Evolutionary conservation across 805 yeast genomes (phyloP).

Genomic region (Lipomyces sp.): DNA sequence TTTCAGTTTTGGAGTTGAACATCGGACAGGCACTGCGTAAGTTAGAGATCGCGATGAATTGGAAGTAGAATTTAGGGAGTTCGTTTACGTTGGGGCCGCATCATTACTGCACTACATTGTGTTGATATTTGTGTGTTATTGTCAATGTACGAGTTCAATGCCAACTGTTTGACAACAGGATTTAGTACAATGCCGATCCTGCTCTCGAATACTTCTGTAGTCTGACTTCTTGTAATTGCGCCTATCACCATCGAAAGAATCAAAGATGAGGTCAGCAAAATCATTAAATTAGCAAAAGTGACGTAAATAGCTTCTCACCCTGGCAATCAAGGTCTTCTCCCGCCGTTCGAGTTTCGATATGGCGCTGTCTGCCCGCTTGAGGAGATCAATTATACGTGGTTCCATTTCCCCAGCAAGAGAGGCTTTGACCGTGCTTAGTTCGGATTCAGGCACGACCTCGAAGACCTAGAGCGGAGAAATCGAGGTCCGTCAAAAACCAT

Average conservation of each 20-base stretch:
- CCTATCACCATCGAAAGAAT: slow-evolving; percentile 11
- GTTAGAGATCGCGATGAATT: slow-evolving; percentile 27
- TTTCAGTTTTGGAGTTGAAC: slow-evolving; percentile 24
- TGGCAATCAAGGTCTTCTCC: slow-evolving; percentile 30
- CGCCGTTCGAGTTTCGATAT: slow-evolving; percentile 32
- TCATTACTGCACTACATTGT: no score
- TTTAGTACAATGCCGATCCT: no score
- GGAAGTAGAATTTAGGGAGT: slow-evolving; percentile 16
- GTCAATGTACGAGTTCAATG: no score
- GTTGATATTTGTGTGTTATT: no score
- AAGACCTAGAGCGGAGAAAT: slow-evolving; percentile 27
- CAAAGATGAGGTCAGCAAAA: background rate
- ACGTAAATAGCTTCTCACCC: slow-evolving; percentile 3
- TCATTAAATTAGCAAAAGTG: background rate
- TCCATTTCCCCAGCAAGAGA: slow-evolving; percentile 33
- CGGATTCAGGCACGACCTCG: slow-evolving; percentile 34
- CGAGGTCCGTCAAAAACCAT: background rate
- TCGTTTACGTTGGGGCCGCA: no score
- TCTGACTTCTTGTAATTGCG: slow-evolving; percentile 34
- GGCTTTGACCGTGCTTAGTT: slow-evolving; percentile 28
- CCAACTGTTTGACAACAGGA: no score
- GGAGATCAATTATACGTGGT: slow-evolving; percentile 32
- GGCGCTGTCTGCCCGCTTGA: slow-evolving; percentile 31
- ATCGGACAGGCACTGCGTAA: slow-evolving; percentile 27
- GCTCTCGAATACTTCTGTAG: slow-evolving; percentile 23